Percentiles rank a stretch among this genome's conserved stretches.
phyloP scores from a whole-genome alignment of 192 early-diverging fungal genomes.

The Podila minutissima region DNA sequence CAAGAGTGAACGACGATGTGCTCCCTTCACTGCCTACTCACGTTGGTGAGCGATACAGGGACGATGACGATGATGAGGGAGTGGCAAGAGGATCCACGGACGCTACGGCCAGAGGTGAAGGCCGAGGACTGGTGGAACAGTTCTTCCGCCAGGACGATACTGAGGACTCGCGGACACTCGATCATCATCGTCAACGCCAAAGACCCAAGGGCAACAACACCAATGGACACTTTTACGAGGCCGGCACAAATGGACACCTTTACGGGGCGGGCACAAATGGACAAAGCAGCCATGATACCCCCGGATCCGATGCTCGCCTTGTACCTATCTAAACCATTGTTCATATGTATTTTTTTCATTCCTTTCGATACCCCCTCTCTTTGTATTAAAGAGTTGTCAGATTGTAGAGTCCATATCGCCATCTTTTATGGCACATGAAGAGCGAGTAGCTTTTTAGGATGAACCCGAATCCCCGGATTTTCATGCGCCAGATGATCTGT shows the following conservation, averaged over 20 bases:
- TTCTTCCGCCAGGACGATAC: background rate
- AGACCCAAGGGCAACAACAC: background rate
- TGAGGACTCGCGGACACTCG: background rate
- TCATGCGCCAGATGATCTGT: no score
- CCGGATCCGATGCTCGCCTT: background rate
- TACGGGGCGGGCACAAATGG: background rate
- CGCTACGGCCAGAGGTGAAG: background rate
- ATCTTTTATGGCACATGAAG: no score
- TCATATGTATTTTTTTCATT: background rate
- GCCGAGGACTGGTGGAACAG: background rate
- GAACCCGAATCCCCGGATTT: no score
- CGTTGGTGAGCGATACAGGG: background rate
- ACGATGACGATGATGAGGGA: constrained; percentile 7
- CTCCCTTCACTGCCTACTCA: constrained; percentile 14
- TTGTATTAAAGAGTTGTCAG: no score
- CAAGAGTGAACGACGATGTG: constrained; percentile 14
- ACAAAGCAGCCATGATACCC: background rate
- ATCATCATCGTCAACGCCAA: background rate
- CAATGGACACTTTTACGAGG: background rate
- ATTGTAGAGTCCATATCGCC: no score
- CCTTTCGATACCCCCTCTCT: no score
- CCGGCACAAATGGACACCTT: background rate
- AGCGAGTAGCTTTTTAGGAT: no score
- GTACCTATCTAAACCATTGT: background rate
- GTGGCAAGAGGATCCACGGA: background rate